These are phyloP conservation scores for Fraxinus baroniana DNA, from an alignment of 305 asterid genomes.

Conservation along the genomic window DNA sequence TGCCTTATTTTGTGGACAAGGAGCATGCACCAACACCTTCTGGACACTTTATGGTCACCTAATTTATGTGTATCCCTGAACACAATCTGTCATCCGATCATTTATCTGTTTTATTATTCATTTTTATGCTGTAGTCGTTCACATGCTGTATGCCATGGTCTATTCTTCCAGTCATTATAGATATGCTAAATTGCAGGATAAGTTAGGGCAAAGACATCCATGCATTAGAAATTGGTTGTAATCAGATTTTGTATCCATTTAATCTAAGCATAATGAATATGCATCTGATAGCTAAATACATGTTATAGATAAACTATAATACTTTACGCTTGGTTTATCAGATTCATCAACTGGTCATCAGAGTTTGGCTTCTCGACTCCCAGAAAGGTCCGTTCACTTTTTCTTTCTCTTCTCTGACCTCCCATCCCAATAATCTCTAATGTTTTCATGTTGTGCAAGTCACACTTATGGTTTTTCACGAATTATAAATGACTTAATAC, in stretches of 20 bases:
- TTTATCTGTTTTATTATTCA: constrained; percentile 14
- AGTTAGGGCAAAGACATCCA: not conserved
- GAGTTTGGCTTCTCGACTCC: constrained; percentile 81
- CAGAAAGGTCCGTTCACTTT: constrained; percentile 67
- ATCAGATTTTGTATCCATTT: not conserved
- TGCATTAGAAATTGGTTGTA: constrained; percentile 17
- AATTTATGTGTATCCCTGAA: constrained; percentile 10
- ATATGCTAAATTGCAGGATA: constrained; percentile 1
- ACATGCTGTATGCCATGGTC: constrained; percentile 3
- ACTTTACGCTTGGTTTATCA: constrained; percentile 38
- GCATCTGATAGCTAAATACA: constrained; percentile 6
- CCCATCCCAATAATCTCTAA: constrained; percentile 1
- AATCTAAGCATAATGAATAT: constrained; percentile 15
- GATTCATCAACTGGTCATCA: constrained; percentile 63
- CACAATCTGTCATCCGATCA: constrained; percentile 5
- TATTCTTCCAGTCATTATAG: constrained; percentile 12
- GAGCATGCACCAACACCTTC: constrained; percentile 10
- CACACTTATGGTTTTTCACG: not conserved
- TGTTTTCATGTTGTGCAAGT: not conserved
- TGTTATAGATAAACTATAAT: constrained; percentile 9
- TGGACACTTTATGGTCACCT: constrained; percentile 10
- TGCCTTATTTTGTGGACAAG: constrained; percentile 16
- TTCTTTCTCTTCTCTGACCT: not conserved
- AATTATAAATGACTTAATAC: not conserved
- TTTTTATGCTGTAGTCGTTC: not conserved